Conservation (phyloP, 169 alveolate species). For the Eimeria necatrix region DNA sequence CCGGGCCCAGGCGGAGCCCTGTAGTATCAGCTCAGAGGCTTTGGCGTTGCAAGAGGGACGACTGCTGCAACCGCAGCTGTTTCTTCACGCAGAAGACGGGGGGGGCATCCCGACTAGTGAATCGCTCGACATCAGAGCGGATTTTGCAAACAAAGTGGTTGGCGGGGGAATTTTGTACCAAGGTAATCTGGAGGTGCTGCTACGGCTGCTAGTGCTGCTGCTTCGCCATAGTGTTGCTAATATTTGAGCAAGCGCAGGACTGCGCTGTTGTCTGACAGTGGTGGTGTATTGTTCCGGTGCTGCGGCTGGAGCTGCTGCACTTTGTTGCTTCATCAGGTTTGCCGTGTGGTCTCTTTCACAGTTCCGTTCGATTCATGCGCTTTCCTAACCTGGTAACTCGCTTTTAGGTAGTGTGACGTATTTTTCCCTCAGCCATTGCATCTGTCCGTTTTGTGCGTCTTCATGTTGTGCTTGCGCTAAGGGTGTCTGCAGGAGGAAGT, state of each 20-base stretch:
- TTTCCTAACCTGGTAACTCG: no score
- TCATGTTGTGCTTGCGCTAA: background rate
- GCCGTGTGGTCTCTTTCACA: background rate
- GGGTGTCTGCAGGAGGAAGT: slow-evolving; percentile 75
- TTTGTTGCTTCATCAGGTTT: background rate
- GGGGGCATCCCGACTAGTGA: slow-evolving; percentile 34
- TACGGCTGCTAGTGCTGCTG: slow-evolving; percentile 16
- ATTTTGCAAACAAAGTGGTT: slow-evolving; percentile 74
- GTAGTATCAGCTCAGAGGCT: slow-evolving; percentile 44
- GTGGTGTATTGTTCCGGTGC: background rate
- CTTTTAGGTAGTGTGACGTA: no score
- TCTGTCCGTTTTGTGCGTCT: background rate
- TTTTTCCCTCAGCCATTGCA: background rate
- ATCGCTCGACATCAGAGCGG: slow-evolving; percentile 48
- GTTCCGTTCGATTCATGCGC: background rate
- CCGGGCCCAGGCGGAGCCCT: slow-evolving; percentile 32
- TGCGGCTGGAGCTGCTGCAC: background rate
- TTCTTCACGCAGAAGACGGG: slow-evolving; percentile 21
- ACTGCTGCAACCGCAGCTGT: slow-evolving; percentile 43
- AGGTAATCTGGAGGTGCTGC: slow-evolving; percentile 16
- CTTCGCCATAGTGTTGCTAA: background rate
- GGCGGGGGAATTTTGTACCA: slow-evolving; percentile 79
- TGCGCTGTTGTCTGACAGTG: background rate
- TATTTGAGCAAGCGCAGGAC: background rate
- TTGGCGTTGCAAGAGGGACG: slow-evolving; percentile 62